phyloP scores from a whole-genome alignment of 768 basidiomycete genomes.

The Naganishia kalamii region DNA sequence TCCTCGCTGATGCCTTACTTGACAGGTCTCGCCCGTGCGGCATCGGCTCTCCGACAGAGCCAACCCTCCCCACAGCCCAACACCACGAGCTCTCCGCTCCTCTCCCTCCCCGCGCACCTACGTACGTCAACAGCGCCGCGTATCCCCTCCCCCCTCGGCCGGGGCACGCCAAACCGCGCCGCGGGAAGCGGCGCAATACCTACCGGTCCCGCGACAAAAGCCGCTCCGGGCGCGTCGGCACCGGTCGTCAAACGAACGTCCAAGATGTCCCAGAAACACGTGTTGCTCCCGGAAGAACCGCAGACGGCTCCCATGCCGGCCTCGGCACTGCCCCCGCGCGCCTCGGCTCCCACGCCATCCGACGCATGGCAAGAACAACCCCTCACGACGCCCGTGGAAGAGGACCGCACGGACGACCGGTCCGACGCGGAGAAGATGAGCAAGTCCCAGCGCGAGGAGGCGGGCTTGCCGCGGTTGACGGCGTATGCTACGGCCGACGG shows the following conservation, averaged over 20 bases:
- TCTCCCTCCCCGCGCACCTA: constrained; percentile 41
- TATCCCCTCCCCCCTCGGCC: constrained; percentile 43
- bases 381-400: constrained; percentile 32
- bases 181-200: constrained; percentile 22
- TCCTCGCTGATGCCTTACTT: background rate
- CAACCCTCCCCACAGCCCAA: constrained; percentile 25
- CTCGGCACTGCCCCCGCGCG: constrained; percentile 10
- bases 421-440: constrained; percentile 81
- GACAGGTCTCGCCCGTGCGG: constrained; percentile 41
- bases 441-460: constrained; percentile 73
- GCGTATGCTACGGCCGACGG: constrained; percentile 83
- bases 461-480: constrained; percentile 73
- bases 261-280: constrained; percentile 85
- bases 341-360: background rate
- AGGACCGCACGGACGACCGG: constrained; percentile 60
- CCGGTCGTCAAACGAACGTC: constrained; percentile 58
- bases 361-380: background rate
- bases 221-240: constrained; percentile 26
- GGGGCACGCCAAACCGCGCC: constrained; percentile 36
- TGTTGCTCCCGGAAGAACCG: constrained; percentile 79
- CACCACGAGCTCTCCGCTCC: constrained; percentile 17
- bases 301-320: constrained; percentile 66
- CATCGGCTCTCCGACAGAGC: constrained; percentile 40
- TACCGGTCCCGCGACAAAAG: background rate
- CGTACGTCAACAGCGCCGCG: constrained; percentile 35